Evolutionary conservation across 2,329 filamentous ascomycete species (phyloP).

Genomic region (Aspergillus sp.): DNA sequence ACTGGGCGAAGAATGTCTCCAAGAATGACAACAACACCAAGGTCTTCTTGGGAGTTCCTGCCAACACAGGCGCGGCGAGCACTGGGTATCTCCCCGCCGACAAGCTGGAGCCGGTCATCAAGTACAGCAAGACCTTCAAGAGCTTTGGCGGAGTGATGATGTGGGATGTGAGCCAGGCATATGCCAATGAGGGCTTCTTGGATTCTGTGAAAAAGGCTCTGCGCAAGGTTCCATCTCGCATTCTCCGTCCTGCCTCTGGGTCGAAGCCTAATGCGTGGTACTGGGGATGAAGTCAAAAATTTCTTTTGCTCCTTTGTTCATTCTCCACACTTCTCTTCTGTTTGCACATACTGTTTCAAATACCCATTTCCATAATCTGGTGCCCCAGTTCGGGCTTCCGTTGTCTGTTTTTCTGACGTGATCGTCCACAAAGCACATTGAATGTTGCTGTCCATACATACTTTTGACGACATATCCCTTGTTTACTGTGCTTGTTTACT

Average conservation of each 20-base stretch:
- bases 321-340: too few species aligned
- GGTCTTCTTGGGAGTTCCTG: conserved; percentile 59
- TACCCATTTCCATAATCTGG: too few species aligned
- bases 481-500: too few species aligned
- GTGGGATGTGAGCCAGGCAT: conserved; percentile 63
- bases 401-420: too few species aligned
- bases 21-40: conserved; percentile 55
- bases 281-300: too few species aligned
- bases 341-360: too few species aligned
- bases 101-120: conserved; percentile 48
- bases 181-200: conserved; percentile 55
- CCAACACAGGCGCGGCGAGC: conserved; percentile 48
- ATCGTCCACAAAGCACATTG: too few species aligned
- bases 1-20: conserved; percentile 56
- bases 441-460: too few species aligned
- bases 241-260: conserved; percentile 2
- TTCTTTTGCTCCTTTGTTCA: too few species aligned
- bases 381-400: too few species aligned
- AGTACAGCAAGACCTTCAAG: conserved; percentile 50
- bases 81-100: conserved; percentile 50
- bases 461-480: too few species aligned
- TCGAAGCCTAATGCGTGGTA: background rate
- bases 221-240: conserved; percentile 17
- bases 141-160: conserved; percentile 67
- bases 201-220: conserved; percentile 34